These are phyloP conservation scores for Fusarium sp. DNA, from an alignment of 2,329 filamentous ascomycete species.

Conservation along the genomic window DNA sequence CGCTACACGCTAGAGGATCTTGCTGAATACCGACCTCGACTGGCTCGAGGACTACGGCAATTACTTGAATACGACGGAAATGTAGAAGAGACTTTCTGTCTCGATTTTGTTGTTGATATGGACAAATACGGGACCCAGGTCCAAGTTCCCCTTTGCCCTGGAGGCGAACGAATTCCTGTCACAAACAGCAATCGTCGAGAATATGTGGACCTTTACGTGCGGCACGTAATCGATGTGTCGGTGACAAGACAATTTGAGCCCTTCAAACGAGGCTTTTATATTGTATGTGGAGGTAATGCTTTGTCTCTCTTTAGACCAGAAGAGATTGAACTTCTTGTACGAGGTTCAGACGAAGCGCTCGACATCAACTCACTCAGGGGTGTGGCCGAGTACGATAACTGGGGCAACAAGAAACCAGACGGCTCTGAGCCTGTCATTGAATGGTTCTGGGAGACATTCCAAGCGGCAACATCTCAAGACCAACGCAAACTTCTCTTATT, in stretches of 20 bases:
- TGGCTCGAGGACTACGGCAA: conserved; percentile 80
- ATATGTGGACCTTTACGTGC: conserved; percentile 87
- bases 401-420: conserved; percentile 69
- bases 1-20: conserved; percentile 84
- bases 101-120: conserved; percentile 82
- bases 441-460: conserved; percentile 93
- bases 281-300: conserved; percentile 89
- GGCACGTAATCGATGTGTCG: conserved; percentile 81
- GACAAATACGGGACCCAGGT: conserved; percentile 80
- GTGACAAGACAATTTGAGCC: conserved; percentile 89
- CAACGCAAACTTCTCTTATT: conserved; percentile 87
- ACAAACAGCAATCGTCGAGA: conserved; percentile 87
- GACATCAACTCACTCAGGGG: conserved; percentile 81
- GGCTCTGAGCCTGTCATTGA: conserved; percentile 74
- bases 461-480: conserved; percentile 70
- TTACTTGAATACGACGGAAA: conserved; percentile 87
- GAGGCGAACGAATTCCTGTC: conserved; percentile 79
- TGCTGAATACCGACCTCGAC: conserved; percentile 80
- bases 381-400: conserved; percentile 86
- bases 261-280: conserved; percentile 94
- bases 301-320: conserved; percentile 88
- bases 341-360: conserved; percentile 85
- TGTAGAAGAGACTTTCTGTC: conserved; percentile 82
- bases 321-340: conserved; percentile 88
- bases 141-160: conserved; percentile 77